A percentile compares a stretch with the other conserved stretches of the same genome.
Conservation (phyloP, 345 rosid genomes). For the Brassica rapa region DNA sequence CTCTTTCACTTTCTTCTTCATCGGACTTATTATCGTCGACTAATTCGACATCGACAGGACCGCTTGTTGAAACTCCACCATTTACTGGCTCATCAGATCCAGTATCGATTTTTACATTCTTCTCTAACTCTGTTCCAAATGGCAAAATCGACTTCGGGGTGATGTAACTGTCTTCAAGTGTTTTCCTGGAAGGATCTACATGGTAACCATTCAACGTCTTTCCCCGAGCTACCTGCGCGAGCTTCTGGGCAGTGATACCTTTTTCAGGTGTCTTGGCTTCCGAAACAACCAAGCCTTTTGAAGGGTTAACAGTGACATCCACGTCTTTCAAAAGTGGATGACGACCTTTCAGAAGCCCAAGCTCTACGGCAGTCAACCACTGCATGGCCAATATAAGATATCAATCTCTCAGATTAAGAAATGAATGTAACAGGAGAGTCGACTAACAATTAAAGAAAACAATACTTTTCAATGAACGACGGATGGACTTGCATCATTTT, state of each 20-base stretch:
- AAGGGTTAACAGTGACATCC: conserved; percentile 73
- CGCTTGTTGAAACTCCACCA: conserved; percentile 37
- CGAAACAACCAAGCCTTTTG: conserved; percentile 54
- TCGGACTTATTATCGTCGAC: conserved; percentile 45
- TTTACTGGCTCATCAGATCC: conserved; percentile 41
- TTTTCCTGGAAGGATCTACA: conserved; percentile 38
- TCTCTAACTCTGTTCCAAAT: conserved; percentile 36
- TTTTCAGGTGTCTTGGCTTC: conserved; percentile 51
- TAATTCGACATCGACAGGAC: conserved; percentile 48
- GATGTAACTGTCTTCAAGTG: conserved; percentile 44
- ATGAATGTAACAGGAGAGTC: conserved; percentile 3
- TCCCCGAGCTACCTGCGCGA: conserved; percentile 42
- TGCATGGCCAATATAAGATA: conserved; percentile 40
- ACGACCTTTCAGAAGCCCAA: conserved; percentile 94
- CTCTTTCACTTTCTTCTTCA: conserved; percentile 55
- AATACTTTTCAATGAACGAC: neutral
- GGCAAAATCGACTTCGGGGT: conserved; percentile 31
- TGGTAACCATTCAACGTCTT: conserved; percentile 51
- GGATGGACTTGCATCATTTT: conserved; percentile 9
- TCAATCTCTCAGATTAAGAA: conserved; percentile 24
- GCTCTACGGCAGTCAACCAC: conserved; percentile 96
- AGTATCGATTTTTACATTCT: conserved; percentile 36
- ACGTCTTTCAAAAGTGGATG: conserved; percentile 91
- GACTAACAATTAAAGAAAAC: neutral
- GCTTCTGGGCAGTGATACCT: conserved; percentile 43